Base-by-base conservation (phyloP, 805 yeast genomes). In the Komagataella phaffii region DNA sequence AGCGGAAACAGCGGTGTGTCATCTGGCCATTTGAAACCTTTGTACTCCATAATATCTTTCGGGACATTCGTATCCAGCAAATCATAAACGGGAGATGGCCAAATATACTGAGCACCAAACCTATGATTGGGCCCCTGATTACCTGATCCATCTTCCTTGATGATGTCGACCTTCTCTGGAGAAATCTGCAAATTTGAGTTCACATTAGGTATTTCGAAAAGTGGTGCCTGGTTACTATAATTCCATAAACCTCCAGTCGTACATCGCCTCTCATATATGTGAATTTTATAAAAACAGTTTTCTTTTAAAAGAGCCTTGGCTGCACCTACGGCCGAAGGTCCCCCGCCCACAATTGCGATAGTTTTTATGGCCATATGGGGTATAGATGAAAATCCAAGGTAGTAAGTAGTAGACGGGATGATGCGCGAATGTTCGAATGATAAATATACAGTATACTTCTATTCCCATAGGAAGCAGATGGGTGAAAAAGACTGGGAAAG, bases 191-290 rank as follows among this genome's bases (percentile, higher is more conserved):
- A 7, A 10, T 24, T 24, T 6, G 70, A 64, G 43, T 64, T 59
- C n/a, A 55, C 56, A 2, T 71, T 54, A 58, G 70, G 67, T 57
- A 67, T 57, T 52, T 54, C 55, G 19, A 53, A 50, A 23, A 52
- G 52, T 2, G 53, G 46, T 3, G 40, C 40, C 12, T 30, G 40
- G 45, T 53, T 54, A 17, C 49, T 55, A 59, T 77, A 83, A 60
- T 80, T 76, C 96, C 96, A 88, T 7, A 87, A 67, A 0, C 96
- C 96, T 12, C 95, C 96, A n/a, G 76, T 61, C n/a, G 64, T 62
- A 6, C 67, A 56, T 54, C 85, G 72, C 48, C 75, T 69, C 56
- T 86, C 95, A 59, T 73, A 85, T 4, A 84, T 70, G 23, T 75
- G 77, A 49, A 86, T 70, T 47, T 63, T 59, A 40, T 71, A 66